These are phyloP conservation scores for Arthrinium puccinioides DNA, from an alignment of 2,329 filamentous ascomycete species.

Conservation along the genomic window DNA sequence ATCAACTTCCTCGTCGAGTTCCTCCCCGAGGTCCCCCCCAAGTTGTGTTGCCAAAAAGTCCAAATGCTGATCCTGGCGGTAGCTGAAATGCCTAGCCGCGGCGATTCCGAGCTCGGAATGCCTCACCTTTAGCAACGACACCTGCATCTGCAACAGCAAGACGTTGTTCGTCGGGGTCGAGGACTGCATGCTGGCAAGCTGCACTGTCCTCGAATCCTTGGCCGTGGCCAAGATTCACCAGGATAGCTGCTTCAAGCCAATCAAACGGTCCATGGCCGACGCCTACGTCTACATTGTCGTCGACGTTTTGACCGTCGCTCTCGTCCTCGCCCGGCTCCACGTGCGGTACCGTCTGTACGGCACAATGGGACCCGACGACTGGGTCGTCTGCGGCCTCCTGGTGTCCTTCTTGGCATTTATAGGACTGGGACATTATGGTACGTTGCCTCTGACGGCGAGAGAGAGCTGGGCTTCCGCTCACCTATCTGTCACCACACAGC, in stretches of 20 bases:
- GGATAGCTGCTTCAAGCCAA: conserved; percentile 5
- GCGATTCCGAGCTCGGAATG: conserved; percentile 6
- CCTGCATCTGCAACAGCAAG: conserved; percentile 14
- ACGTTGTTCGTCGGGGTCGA: conserved; percentile 3
- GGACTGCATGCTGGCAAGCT: conserved; percentile 23
- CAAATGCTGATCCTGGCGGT: too few relatives aligned
- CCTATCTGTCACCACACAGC: neutral
- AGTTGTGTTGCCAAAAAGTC: too few relatives aligned
- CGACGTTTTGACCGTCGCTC: conserved; percentile 1
- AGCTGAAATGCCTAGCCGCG: conserved; percentile 5
- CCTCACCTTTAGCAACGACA: conserved; percentile 6
- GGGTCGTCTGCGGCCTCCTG: conserved; percentile 2
- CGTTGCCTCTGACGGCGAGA: too few relatives aligned
- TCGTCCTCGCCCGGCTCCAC: conserved; percentile 2
- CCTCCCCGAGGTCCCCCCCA: too few relatives aligned
- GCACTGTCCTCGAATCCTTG: conserved; percentile 6
- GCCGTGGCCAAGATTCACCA: conserved; percentile 5
- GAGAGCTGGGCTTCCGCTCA: neutral
- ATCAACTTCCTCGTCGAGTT: too few relatives aligned
- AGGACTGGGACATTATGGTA: conserved; percentile 4
- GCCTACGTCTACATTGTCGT: conserved; percentile 5
- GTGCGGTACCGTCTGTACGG: neutral
- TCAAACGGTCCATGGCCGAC: conserved; percentile 2
- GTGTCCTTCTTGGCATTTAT: conserved; percentile 5
- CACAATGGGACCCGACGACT: conserved; percentile 3